Conservation (phyloP, 2,329 filamentous ascomycete species). For the Botryosphaeria agaves region DNA sequence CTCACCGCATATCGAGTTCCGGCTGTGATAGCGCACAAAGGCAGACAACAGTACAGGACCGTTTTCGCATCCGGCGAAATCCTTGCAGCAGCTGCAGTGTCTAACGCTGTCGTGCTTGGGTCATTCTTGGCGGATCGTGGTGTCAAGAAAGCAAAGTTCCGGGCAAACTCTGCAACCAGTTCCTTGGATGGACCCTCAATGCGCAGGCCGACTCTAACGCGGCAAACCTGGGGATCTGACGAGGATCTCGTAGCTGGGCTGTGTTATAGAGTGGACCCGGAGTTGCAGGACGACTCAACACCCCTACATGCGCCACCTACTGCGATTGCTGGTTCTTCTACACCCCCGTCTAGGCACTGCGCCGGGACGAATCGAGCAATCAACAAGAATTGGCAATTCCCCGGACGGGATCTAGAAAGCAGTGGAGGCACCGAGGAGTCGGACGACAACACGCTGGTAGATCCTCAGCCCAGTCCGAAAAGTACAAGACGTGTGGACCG, state of each 20-base stretch:
- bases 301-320: too few species aligned
- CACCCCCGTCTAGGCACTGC: too few species aligned
- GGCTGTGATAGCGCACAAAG: constrained; percentile 50
- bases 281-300: too few species aligned
- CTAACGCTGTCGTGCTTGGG: constrained; percentile 78
- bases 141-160: constrained; percentile 62
- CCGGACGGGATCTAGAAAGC: constrained; percentile 7
- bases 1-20: constrained; percentile 73
- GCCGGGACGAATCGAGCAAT: too few species aligned
- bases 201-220: constrained; percentile 42
- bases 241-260: constrained; percentile 54
- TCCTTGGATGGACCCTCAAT: constrained; percentile 37
- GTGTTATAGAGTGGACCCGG: too few species aligned
- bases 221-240: constrained; percentile 71
- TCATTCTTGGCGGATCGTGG: constrained; percentile 86
- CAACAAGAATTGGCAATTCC: constrained; percentile 17
- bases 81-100: constrained; percentile 69
- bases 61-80: constrained; percentile 82
- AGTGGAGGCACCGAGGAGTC: constrained; percentile 10
- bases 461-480: too few species aligned
- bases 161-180: constrained; percentile 34
- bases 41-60: constrained; percentile 72
- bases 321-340: too few species aligned
- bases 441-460: too few species aligned
- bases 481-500: too few species aligned